A percentile compares a stretch with the other conserved stretches of the same genome.
These are phyloP conservation scores for Dictyostelium capitatum DNA, from an alignment of 78 protist species.

Conservation along the genomic window DNA sequence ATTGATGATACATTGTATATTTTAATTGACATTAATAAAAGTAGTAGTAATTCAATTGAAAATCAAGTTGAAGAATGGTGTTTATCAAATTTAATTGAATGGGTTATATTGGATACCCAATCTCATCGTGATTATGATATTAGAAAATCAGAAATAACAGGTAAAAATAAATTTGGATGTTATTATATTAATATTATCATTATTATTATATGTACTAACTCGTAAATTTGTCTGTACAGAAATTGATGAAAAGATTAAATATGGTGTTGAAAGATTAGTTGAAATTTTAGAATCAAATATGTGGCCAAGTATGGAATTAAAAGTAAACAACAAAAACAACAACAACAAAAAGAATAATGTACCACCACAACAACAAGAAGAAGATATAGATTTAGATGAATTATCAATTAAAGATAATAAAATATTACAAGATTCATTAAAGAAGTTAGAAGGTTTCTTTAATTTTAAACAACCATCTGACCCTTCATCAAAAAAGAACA, in stretches of 20 bases:
- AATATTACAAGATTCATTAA: conserved; percentile 2
- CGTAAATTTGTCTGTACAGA: background rate
- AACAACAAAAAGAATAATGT: background rate
- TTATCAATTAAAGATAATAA: background rate
- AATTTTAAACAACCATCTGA: no score
- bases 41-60: background rate
- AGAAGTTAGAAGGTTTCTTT: background rate
- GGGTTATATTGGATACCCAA: background rate
- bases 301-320: conserved; percentile 38
- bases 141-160: conserved; percentile 15
- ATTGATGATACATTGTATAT: conserved; percentile 22
- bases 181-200: background rate
- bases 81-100: conserved; percentile 32
- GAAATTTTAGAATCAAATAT: conserved; percentile 61
- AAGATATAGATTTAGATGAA: background rate
- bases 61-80: conserved; percentile 63
- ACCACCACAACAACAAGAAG: background rate
- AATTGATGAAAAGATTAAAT: conserved; percentile 51
- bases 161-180: no score
- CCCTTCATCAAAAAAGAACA: background rate
- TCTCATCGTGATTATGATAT: conserved; percentile 35
- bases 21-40: conserved; percentile 11
- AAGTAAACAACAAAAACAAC: background rate
- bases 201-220: background rate
- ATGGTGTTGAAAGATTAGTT: conserved; percentile 49